phyloP scores from a whole-genome alignment of 148 eudicot genomes.

The Pharnaceum exiguum region DNA sequence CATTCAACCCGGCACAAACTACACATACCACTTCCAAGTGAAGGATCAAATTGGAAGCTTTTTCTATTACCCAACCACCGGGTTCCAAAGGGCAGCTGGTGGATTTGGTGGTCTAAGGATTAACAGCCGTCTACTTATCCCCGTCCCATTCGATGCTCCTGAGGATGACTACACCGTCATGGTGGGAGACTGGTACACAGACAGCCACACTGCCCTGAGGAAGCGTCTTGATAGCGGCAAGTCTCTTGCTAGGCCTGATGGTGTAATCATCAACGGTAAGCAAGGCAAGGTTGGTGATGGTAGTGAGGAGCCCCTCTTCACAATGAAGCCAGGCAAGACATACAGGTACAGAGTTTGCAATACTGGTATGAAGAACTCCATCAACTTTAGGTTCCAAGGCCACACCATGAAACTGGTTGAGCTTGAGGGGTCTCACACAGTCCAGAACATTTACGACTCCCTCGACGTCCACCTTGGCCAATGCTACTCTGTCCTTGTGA shows the following conservation, averaged over 20 bases:
- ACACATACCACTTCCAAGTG: conserved; percentile 55
- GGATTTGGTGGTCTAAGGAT: conserved; percentile 46
- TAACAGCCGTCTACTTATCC: conserved; percentile 48
- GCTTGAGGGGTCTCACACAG: conserved; percentile 61
- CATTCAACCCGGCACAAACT: conserved; percentile 53
- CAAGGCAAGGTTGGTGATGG: conserved; percentile 31
- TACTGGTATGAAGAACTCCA: conserved; percentile 51
- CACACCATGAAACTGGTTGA: conserved; percentile 59
- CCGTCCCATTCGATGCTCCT: conserved; percentile 49
- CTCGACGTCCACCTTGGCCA: conserved; percentile 70
- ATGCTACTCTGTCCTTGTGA: conserved; percentile 52
- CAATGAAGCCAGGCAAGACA: conserved; percentile 47
- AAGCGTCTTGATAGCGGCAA: conserved; percentile 40
- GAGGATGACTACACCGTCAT: conserved; percentile 56
- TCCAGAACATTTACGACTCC: conserved; percentile 50
- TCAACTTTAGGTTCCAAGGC: conserved; percentile 53
- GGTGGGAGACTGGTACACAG: conserved; percentile 60
- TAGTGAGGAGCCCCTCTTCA: conserved; percentile 24
- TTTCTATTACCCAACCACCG: conserved; percentile 47
- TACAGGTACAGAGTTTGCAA: conserved; percentile 71
- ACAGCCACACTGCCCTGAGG: conserved; percentile 36
- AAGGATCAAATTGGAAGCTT: conserved; percentile 66
- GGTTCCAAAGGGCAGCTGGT: conserved; percentile 43
- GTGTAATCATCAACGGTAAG: conserved; percentile 57
- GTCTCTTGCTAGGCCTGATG: conserved; percentile 50